Evolutionary conservation across 352 stramenopile genomes (phyloP), one percentile per base, ranked within the genome.

Genomic region (Blastocystis sp.): DNA sequence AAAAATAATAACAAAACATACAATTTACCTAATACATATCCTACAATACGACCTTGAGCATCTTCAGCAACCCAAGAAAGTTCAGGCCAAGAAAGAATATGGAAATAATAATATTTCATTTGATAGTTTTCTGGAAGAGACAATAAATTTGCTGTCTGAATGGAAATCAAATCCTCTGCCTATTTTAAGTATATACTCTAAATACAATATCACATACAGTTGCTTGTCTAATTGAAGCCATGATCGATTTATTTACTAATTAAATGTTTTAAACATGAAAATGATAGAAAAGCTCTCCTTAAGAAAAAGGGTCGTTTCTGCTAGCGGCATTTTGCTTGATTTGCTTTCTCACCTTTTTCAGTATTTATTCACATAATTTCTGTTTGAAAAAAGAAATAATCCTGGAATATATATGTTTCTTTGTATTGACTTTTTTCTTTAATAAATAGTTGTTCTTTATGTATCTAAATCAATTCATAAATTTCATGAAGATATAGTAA

Each of bases 91-190:
- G 84, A 86, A 56, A 96, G 81, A 64, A 96, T 82, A 72, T 98
- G 91, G 78, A 98, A 99, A 65, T 95, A 93, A 73, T 98, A 99
- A 73, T 97, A 99, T 72, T 96, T 94, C 80, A 95, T 92, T 41
- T 95, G 85, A 73, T 99, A 99, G 73, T 99, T 99, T 70, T 99
- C 92, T 1, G 92, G 92, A 42, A 99, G 77, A 75, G 90, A 98
- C 84, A 87, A 95, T 28, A 99, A 74, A 73, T 99, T 99, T 46
- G 86, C 88, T 45, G 87, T 94, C 72, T 98, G 89, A 78, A 99
- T 95, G 70, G 94, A 80, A 25, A 96, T 67, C 42, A 99, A 74
- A 75, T 98, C 91, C 47, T 83, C 71, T 31, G 81, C 77, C 79
- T 88, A 55, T 58, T 52, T 42, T n/a, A n/a, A n/a, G n/a, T 21